These are phyloP conservation scores for Claviceps spartinae DNA, from an alignment of 2,329 filamentous ascomycete genomes.

Conservation along the genomic window DNA sequence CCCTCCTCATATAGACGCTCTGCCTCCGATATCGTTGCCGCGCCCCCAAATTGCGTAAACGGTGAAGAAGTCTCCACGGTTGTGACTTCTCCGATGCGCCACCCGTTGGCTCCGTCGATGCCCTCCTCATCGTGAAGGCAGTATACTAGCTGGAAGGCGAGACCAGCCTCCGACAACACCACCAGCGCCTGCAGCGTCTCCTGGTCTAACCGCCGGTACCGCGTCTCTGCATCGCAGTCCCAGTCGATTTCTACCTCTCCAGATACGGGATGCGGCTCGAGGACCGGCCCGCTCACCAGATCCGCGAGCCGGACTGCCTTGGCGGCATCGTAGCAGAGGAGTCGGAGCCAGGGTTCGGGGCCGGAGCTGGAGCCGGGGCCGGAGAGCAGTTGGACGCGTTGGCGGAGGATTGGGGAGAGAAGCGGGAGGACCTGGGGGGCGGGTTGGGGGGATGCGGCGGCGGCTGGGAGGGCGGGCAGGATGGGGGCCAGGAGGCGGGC, in stretches of 20 bases:
- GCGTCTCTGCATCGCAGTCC: slow-evolving; percentile 47
- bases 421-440: slow-evolving; percentile 43
- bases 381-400: slow-evolving; percentile 53
- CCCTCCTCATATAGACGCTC: slow-evolving; percentile 38
- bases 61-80: slow-evolving; percentile 43
- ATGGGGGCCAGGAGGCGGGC: slow-evolving; percentile 38
- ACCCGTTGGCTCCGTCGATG: slow-evolving; percentile 42
- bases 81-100: slow-evolving; percentile 60
- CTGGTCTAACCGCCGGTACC: slow-evolving; percentile 55
- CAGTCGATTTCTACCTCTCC: slow-evolving; percentile 67
- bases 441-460: slow-evolving; percentile 43
- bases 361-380: slow-evolving; percentile 15
- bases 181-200: slow-evolving; percentile 63
- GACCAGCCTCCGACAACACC: slow-evolving; percentile 43
- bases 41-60: slow-evolving; percentile 39
- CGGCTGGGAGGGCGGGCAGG: slow-evolving; percentile 45
- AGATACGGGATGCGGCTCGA: slow-evolving; percentile 71
- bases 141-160: slow-evolving; percentile 56
- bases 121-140: slow-evolving; percentile 51
- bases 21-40: slow-evolving; percentile 41
- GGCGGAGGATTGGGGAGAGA: slow-evolving; percentile 52
- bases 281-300: slow-evolving; percentile 44
- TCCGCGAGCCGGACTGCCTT: slow-evolving; percentile 44
- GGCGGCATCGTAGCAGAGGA: slow-evolving; percentile 54
- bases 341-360: slow-evolving; percentile 56